These are phyloP conservation scores for Sporobolomyces phaffii DNA, from an alignment of 768 basidiomycete genomes.

Conservation along the genomic window DNA sequence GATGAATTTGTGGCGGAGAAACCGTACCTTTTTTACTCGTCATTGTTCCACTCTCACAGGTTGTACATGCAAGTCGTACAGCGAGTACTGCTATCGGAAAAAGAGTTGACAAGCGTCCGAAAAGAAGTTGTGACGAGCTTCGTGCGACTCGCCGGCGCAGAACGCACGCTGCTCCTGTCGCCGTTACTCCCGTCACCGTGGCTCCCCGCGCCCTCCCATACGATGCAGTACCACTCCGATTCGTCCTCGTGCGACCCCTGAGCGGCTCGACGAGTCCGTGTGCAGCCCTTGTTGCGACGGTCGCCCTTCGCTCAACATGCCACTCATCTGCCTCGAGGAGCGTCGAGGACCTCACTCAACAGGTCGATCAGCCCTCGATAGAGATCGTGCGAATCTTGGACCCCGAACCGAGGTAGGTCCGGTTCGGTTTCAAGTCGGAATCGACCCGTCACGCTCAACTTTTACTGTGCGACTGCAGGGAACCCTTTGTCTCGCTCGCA, in stretches of 20 bases:
- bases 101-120: too few relatives aligned
- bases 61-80: too few relatives aligned
- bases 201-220: neutral
- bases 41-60: too few relatives aligned
- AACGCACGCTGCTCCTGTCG: too few relatives aligned
- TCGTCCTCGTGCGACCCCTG: neutral
- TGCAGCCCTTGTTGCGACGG: neutral
- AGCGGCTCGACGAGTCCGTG: neutral
- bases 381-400: slow-evolving; percentile 16
- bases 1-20: too few relatives aligned
- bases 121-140: too few relatives aligned
- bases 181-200: too few relatives aligned
- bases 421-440: neutral
- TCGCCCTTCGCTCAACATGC: neutral
- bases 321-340: neutral
- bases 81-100: too few relatives aligned
- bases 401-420: slow-evolving; percentile 17
- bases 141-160: too few relatives aligned
- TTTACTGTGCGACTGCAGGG: neutral
- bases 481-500: slow-evolving; percentile 30
- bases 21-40: too few relatives aligned
- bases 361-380: neutral
- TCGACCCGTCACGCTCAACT: neutral
- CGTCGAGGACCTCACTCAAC: neutral
- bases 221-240: slow-evolving; percentile 12